Percentiles rank a stretch among this genome's conserved stretches.
These are phyloP conservation scores for Fusarium pseudoanthophilum DNA, from an alignment of 2,329 filamentous ascomycete species.

Conservation along the genomic window DNA sequence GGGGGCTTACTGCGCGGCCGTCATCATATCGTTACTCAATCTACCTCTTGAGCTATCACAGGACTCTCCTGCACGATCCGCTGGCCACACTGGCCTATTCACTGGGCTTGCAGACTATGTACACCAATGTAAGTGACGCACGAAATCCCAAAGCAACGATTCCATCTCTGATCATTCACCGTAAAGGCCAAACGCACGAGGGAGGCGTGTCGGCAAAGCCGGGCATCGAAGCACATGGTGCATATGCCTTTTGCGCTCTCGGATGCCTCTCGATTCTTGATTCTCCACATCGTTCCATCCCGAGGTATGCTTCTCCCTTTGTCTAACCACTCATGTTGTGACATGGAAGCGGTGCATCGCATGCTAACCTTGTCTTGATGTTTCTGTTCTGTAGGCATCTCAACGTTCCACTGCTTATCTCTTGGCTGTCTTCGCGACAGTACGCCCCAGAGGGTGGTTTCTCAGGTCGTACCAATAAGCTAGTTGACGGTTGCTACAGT, in stretches of 20 bases:
- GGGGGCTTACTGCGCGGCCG: conserved; percentile 91
- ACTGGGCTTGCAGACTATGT: conserved; percentile 83
- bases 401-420: conserved; percentile 78
- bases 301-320: conserved; percentile 64
- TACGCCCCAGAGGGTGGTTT: conserved; percentile 93
- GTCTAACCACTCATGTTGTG: conserved; percentile 48
- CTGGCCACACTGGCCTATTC: conserved; percentile 72
- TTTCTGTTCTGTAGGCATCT: conserved; percentile 67
- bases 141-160: conserved; percentile 21
- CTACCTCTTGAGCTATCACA: conserved; percentile 82
- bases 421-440: conserved; percentile 91
- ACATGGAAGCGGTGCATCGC: conserved; percentile 48
- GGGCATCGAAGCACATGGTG: conserved; percentile 91
- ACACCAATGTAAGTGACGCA: conserved; percentile 72
- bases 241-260: conserved; percentile 94
- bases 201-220: conserved; percentile 90
- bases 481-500: conserved; percentile 98
- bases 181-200: conserved; percentile 87
- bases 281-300: conserved; percentile 77
- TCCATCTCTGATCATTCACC: conserved; percentile 33
- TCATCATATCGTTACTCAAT: conserved; percentile 84
- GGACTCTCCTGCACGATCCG: conserved; percentile 73
- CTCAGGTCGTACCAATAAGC: conserved; percentile 93
- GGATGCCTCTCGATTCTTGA: conserved; percentile 89
- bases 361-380: conserved; percentile 48